Evolutionary conservation across 2,329 filamentous ascomycete genomes (phyloP).

Genomic region (Monosporascus sp.): DNA sequence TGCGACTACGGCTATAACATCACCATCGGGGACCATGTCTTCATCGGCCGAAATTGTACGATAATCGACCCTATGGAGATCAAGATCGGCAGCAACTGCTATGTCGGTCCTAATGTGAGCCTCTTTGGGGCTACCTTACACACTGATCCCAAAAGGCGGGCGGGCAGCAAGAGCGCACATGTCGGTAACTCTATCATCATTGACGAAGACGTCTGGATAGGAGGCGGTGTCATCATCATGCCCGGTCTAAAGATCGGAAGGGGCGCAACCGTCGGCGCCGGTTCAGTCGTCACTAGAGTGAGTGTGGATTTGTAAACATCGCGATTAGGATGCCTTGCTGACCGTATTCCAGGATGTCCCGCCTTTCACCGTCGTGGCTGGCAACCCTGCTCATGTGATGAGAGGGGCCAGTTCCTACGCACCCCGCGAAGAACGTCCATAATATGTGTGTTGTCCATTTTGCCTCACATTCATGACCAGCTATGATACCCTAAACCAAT

Average conservation of each 20-base stretch:
- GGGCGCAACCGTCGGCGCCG: slow-evolving; percentile 75
- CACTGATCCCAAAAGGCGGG: slow-evolving; percentile 67
- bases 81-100: slow-evolving; percentile 70
- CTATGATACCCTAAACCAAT: slow-evolving; percentile 3
- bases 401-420: slow-evolving; percentile 29
- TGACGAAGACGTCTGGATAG: slow-evolving; percentile 81
- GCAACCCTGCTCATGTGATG: slow-evolving; percentile 61
- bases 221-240: slow-evolving; percentile 70
- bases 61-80: slow-evolving; percentile 85
- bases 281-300: slow-evolving; percentile 78
- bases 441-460: slow-evolving; percentile 9
- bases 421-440: slow-evolving; percentile 1
- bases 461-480: slow-evolving; percentile 9
- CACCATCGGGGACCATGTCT: slow-evolving; percentile 76
- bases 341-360: slow-evolving; percentile 51
- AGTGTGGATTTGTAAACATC: slow-evolving; percentile 12
- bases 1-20: slow-evolving; percentile 98
- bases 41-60: slow-evolving; percentile 77
- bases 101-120: slow-evolving; percentile 80
- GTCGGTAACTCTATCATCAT: slow-evolving; percentile 69
- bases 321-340: slow-evolving; percentile 7
- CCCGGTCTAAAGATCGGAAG: slow-evolving; percentile 76
- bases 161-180: slow-evolving; percentile 69
- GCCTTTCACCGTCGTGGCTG: slow-evolving; percentile 63
- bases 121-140: slow-evolving; percentile 73